Percentiles rank a stretch among this genome's conserved stretches.
Conservation (phyloP, 108 stramenopile genomes). For the Cylindrotheca closterium region DNA sequence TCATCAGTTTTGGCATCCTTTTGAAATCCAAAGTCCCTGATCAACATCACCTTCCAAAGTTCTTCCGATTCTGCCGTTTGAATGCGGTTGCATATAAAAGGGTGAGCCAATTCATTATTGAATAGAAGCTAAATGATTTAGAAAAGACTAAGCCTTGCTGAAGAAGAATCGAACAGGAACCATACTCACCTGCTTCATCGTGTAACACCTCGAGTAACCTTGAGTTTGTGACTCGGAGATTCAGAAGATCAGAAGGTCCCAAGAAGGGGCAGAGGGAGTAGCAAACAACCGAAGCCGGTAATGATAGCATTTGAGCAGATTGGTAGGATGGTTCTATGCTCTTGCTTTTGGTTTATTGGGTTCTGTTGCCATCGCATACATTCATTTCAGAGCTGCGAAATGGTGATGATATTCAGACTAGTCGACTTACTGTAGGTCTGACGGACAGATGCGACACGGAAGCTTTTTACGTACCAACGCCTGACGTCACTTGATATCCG, state of each 20-base stretch:
- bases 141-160: too few relatives aligned
- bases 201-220: constrained; percentile 1
- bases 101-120: too few relatives aligned
- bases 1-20: background rate
- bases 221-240: background rate
- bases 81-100: background rate
- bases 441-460: too few relatives aligned
- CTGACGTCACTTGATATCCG: too few relatives aligned
- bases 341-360: too few relatives aligned
- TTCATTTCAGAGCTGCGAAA: background rate
- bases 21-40: constrained; percentile 19
- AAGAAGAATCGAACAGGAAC: background rate
- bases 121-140: too few relatives aligned
- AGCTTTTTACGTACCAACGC: too few relatives aligned
- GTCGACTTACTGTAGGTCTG: too few relatives aligned
- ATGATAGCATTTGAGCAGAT: background rate
- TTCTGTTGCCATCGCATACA: background rate
- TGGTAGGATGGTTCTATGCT: background rate
- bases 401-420: too few relatives aligned
- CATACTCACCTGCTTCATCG: constrained; percentile 7
- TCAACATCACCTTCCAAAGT: constrained; percentile 10
- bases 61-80: constrained; percentile 10
- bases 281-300: background rate
- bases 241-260: constrained; percentile 4
- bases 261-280: constrained; percentile 8